Evolutionary conservation across 2,329 filamentous ascomycete species (phyloP), one percentile per base, ranked within the genome.

Genomic region (Incumbomyces delicatus): DNA sequence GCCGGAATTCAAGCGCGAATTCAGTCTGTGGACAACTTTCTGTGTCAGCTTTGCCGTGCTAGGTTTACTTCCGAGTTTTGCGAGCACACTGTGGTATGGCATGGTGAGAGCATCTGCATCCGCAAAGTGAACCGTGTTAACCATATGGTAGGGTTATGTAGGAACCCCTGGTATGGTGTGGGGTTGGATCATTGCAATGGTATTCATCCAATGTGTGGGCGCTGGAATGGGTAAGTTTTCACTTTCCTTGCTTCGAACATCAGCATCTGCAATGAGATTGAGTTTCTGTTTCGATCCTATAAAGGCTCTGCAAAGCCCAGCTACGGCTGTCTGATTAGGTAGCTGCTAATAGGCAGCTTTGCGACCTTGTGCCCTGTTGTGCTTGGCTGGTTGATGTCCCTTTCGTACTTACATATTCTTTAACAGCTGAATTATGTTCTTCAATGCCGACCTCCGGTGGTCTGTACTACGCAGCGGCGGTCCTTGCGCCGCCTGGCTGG

Each of bases 21-120:
- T 87, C 61, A 81, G 75, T 2, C 67, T 85, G 12, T 87, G 81
- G 75, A 84, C 82, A 5, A 83, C 81, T 0, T 87, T 87, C 60
- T 84, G 80, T 54, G 81, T 87, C 34, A 81, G 76, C 46, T 87
- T 87, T 61, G 81, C 83, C 6, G 81, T 87, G 10, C 67, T 87
- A 46, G 83, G 83, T 1, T 62, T 87, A 39, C 63, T 87, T 41
- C 83, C 83, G 0, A 83, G 78, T 50, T 85, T 87, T 57, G 83
- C 82, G 1, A 80, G 75, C 52, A 87, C 83, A 0, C 64, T 87
- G 53, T 81, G 74, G 58, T 87, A 85, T 71, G 82, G 82, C 53
- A 77, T 80, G 66, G 22, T 27, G 8, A 4, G 22, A 4, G 8
- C 5, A 27, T 8, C 22, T 27, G 8, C 22, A 8, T 27, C 8